Evolutionary conservation across 2,329 filamentous ascomycete genomes (phyloP).

Genomic region (Botryotinia convoluta): DNA sequence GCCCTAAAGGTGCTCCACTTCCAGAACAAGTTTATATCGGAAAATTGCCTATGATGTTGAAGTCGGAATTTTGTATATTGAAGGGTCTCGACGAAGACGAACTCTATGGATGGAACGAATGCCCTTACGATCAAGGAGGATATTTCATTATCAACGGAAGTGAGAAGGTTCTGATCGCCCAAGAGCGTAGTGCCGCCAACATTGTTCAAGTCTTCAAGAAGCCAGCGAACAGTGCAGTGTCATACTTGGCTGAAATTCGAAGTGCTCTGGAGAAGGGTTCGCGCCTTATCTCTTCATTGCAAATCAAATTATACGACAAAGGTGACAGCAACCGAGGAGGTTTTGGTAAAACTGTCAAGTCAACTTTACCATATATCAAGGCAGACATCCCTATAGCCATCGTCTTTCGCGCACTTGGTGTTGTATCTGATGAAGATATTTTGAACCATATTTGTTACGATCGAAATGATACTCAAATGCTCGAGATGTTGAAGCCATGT

Average conservation of each 20-base stretch:
- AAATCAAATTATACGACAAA: conserved; percentile 86
- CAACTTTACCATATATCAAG: conserved; percentile 91
- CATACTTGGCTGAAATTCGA: conserved; percentile 92
- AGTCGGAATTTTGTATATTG: conserved; percentile 91
- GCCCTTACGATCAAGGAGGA: conserved; percentile 95
- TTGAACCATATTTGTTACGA: conserved; percentile 98
- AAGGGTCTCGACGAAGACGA: conserved; percentile 80
- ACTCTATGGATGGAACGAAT: conserved; percentile 90
- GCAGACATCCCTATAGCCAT: conserved; percentile 89
- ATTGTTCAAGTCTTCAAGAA: conserved; percentile 99
- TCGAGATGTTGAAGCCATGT: conserved; percentile 95
- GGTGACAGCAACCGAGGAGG: conserved; percentile 75
- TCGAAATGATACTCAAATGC: conserved; percentile 90
- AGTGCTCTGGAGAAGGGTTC: conserved; percentile 96
- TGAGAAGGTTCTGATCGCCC: conserved; percentile 96
- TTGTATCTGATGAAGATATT: conserved; percentile 97
- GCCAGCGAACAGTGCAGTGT: conserved; percentile 84
- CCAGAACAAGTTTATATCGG: conserved; percentile 75
- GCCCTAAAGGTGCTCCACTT: conserved; percentile 50
- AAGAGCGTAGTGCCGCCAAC: conserved; percentile 95
- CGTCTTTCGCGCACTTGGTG: conserved; percentile 90
- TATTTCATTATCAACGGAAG: conserved; percentile 99
- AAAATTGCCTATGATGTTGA: conserved; percentile 96
- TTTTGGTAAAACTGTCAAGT: conserved; percentile 84
- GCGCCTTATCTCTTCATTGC: conserved; percentile 86